These are phyloP conservation scores for Syzygium jambos DNA, from an alignment of 345 rosid species.

Conservation along the genomic window DNA sequence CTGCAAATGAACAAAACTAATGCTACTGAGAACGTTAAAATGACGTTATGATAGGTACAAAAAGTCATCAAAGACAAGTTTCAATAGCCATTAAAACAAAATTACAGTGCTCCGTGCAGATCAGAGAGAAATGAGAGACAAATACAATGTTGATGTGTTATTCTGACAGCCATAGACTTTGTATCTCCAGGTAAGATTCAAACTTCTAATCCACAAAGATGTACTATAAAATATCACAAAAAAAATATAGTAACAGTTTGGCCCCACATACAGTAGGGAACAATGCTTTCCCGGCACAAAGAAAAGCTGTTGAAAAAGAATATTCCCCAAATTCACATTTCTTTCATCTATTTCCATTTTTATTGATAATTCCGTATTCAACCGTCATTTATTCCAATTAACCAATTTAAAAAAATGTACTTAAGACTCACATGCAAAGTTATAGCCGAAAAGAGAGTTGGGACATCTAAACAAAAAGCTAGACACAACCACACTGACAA, in stretches of 20 bases:
- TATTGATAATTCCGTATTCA: neutral
- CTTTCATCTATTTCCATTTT: neutral
- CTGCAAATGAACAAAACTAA: conserved; percentile 33
- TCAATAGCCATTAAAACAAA: neutral
- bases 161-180: neutral
- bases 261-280: neutral
- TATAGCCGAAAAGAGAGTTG: neutral
- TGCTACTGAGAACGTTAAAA: neutral
- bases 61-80: neutral
- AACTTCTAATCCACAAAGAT: neutral
- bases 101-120: neutral
- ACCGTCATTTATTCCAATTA: neutral
- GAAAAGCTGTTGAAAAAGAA: neutral
- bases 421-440: neutral
- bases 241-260: neutral
- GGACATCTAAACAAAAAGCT: neutral
- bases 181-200: neutral
- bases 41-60: neutral
- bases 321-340: neutral
- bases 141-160: neutral
- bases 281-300: neutral
- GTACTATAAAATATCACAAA: neutral
- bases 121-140: neutral
- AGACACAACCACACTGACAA: neutral
- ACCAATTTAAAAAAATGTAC: neutral